Evolutionary conservation across 179 eudicot species (phyloP), one percentile per base, ranked within the genome.

Genomic region (Silene noctiflora): DNA sequence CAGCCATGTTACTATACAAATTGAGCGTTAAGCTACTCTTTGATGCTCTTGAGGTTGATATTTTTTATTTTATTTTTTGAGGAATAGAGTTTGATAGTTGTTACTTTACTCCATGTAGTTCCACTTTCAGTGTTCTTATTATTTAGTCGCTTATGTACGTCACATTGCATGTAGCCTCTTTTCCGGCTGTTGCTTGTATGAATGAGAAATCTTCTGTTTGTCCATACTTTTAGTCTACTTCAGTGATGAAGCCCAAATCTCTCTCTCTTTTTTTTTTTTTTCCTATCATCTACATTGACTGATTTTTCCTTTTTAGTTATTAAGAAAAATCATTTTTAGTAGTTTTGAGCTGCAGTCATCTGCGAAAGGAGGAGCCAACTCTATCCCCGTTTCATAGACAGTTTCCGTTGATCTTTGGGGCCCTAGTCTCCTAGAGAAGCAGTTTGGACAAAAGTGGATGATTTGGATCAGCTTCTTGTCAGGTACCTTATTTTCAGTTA

Each of bases 1-100:
- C 75, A 94, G 90, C 77, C 97, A 92, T 74, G 97, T 92, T 0
- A 94, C 98, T 0, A 88, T 94, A 44, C 98, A 94, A 75, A 87
- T 85, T 11, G 86, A 85, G 69, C 88, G 86, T 76, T 81, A 76
- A 56, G 14, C 55, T 64, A 62, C 65, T 56, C 61, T 8, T 61
- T 61, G 35, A 60, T 69, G 22, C 59, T 69, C 64, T 62, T 20
- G 0, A n/a, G 56, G 66, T 31, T 74, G 29, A 24, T 77, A 69
- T 11, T 35, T 55, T 58, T 6, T 46, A 46, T 25, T 39, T 35
- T 39, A 46, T 25, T 39, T 7, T 39, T 39, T 1, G 46, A 44
- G 51, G 13, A 39, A 39, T 3, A 44, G 0, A 13, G 56, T 59
- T 31, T 74, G 29, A 24, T 77, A 63, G 12, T 35, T 63, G 67